Conservation (phyloP, 108 stramenopile species). For the Cyclotella distinguenda region DNA sequence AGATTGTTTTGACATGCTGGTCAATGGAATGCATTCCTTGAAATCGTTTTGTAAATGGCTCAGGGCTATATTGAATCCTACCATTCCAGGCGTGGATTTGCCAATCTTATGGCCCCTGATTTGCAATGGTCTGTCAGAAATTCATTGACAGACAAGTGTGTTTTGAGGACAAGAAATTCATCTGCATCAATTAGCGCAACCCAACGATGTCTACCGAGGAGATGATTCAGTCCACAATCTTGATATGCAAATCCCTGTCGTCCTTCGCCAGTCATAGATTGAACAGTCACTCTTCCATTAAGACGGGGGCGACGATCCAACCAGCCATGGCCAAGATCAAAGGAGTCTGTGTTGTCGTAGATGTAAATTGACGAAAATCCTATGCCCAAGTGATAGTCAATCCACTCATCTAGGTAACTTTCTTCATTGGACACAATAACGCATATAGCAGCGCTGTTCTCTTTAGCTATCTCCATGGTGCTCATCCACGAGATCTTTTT, state of each 20-base stretch:
- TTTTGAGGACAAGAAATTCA: conserved; percentile 35
- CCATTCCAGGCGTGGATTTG: conserved; percentile 4
- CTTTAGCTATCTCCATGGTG: not conserved
- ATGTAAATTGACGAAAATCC: conserved; percentile 51
- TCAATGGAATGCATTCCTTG: conserved; percentile 10
- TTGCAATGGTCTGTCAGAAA: conserved; percentile 8
- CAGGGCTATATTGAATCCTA: conserved; percentile 15
- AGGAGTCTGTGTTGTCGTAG: conserved; percentile 47
- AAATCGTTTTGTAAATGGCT: conserved; percentile 37
- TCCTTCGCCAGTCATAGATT: conserved; percentile 20
- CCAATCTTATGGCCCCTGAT: conserved; percentile 9
- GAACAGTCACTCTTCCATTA: not conserved
- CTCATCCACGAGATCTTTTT: not conserved
- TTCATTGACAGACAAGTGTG: conserved; percentile 9
- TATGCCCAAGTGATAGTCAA: conserved; percentile 47
- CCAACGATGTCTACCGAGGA: conserved; percentile 1
- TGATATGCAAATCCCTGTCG: conserved; percentile 17
- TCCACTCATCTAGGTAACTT: conserved; percentile 56
- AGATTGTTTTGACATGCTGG: conserved; percentile 42
- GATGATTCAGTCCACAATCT: conserved; percentile 11
- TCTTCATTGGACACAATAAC: conserved; percentile 3
- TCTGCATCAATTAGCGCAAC: conserved; percentile 38
- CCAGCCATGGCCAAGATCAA: conserved; percentile 38
- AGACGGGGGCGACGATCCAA: conserved; percentile 4
- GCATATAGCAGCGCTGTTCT: conserved; percentile 1